Conservation (phyloP, 2,329 filamentous ascomycete species). For the Diaporthe citrichinensis region DNA sequence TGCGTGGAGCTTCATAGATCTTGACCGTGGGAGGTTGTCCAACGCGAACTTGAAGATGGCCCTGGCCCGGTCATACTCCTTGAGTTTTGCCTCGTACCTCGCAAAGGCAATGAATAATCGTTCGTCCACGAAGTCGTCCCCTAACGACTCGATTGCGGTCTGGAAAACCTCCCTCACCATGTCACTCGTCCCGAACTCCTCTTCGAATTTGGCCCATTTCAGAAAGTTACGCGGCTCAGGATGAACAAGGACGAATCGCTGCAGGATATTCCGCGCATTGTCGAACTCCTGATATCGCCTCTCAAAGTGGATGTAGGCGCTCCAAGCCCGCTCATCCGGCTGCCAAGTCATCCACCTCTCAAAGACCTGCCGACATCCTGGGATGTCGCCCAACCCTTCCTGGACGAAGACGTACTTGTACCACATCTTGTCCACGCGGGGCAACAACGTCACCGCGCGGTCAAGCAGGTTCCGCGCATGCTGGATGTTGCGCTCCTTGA, state of each 20-base stretch:
- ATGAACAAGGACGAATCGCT: constrained; percentile 91
- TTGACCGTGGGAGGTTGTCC: constrained; percentile 90
- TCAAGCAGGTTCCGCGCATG: constrained; percentile 96
- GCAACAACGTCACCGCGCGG: constrained; percentile 91
- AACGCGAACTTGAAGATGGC: constrained; percentile 98
- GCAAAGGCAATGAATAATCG: constrained; percentile 95
- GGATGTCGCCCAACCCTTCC: constrained; percentile 95
- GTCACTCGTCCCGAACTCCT: constrained; percentile 93
- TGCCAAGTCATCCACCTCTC: constrained; percentile 99
- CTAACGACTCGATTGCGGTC: constrained; percentile 86
- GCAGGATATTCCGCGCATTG: constrained; percentile 89
- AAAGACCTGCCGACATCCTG: constrained; percentile 93
- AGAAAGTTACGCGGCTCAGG: constrained; percentile 98
- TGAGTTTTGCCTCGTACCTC: constrained; percentile 93
- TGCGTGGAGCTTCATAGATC: constrained; percentile 88
- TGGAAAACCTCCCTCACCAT: constrained; percentile 94
- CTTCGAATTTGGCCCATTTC: constrained; percentile 98
- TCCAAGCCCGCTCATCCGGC: constrained; percentile 95
- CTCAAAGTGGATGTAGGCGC: constrained; percentile 96
- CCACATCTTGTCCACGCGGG: constrained; percentile 95
- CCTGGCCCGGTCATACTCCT: constrained; percentile 92
- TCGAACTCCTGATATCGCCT: constrained; percentile 95
- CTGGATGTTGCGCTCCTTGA: constrained; percentile 96
- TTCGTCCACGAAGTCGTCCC: constrained; percentile 97
- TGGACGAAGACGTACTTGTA: constrained; percentile 99